Evolutionary conservation across 495 filamentous ascomycete genomes (phyloP).

Genomic region (Pyrenopolyporus hunteri): DNA sequence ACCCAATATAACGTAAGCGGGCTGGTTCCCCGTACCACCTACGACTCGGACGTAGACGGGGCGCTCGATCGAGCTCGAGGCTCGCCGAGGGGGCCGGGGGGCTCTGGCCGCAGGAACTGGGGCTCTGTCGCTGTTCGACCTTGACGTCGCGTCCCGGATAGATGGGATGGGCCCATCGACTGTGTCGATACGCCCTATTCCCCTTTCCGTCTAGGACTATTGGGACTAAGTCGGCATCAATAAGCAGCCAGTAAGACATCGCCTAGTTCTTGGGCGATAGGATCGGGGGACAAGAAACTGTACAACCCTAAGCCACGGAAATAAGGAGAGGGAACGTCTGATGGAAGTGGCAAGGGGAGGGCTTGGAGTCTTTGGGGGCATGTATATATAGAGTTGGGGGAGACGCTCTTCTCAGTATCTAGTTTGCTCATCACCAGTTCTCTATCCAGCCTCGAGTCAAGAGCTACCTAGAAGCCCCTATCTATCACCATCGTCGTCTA

Average conservation of each 20-base stretch:
- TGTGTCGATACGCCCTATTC: not conserved
- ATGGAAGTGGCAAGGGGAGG: not conserved
- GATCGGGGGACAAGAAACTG: not conserved
- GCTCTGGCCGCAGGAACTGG: no score
- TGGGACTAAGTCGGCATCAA: not conserved
- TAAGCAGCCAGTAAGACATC: not conserved
- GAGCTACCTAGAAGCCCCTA: not conserved
- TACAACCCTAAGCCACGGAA: not conserved
- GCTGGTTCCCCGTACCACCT: not conserved
- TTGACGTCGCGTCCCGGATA: not conserved
- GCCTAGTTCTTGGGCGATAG: not conserved
- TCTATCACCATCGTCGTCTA: not conserved
- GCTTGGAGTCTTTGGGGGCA: not conserved
- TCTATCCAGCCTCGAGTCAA: not conserved
- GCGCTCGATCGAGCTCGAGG: not conserved
- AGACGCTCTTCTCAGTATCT: not conserved
- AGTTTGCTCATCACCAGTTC: not conserved
- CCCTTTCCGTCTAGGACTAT: not conserved
- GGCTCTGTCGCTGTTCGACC: not conserved
- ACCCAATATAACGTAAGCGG: constrained; percentile 14
- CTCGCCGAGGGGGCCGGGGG: not conserved
- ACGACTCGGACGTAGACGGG: not conserved
- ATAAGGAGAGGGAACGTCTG: not conserved
- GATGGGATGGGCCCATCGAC: not conserved
- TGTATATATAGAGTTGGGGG: not conserved